Evolutionary conservation across 2,329 filamentous ascomycete species (phyloP), one percentile per base, ranked within the genome.

Genomic region (Periconia digitata): DNA sequence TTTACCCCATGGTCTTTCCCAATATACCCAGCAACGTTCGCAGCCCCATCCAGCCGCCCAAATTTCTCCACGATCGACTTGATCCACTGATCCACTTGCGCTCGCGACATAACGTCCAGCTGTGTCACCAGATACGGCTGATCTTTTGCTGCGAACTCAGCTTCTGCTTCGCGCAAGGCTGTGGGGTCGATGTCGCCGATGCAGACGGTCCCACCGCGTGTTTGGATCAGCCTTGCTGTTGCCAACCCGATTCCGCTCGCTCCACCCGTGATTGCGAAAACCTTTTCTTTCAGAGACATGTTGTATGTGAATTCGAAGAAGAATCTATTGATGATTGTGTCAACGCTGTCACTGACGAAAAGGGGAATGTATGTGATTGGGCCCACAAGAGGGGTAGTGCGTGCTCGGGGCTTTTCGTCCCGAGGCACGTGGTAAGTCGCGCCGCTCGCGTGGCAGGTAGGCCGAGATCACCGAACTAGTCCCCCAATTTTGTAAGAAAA

Each of bases 11-110:
- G 40, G 6, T 23, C 27, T 23, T 47, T 47, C 7, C 38, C 38
- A 21, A 47, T 40, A 8, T 72, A 59, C 16, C 73, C 74, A 3
- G 72, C 72, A 34, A 71, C 53, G 55, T 73, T 74, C 16, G 63
- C 72, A 4, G 70, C 71, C 10, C 72, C 70, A 24, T 67, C 58
- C 1, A 74, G 51, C 8, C 50, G 52, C 3, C 69, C 72, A 21
- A 67, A 69, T 16, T 56, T 55, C 12, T 58, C 49, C 3, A 71
- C 55, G 5, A 65, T 69, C 7, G 49, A 41, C n/a, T 62, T 59
- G 5, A 82, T 61, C 12, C 66, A 71, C 0, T 56, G 44, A 23
- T 47, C 20, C 6, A 47, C 8, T 71, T 68, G 8, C 4, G 8
- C n/a, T 15, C n/a, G 12, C 10, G 10, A 13, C n/a, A 15, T 13